A percentile compares a stretch with the other conserved stretches of the same genome.
Evolutionary conservation across 352 stramenopile species (phyloP).

Genomic region (Globisporangium echinulatum): DNA sequence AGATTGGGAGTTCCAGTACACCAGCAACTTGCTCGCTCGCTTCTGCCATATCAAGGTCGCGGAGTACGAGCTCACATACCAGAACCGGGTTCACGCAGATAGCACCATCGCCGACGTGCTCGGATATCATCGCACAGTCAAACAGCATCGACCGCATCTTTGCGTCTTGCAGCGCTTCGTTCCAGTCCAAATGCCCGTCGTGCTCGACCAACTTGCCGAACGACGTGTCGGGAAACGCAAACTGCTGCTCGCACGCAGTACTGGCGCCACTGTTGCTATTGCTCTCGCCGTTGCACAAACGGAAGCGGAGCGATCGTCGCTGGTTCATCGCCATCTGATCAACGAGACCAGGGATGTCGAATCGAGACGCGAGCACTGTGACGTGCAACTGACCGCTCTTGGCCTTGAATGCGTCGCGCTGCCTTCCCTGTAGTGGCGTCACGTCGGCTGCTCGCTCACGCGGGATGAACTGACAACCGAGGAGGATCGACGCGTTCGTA

Average conservation of each 20-base stretch:
- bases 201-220: constrained; percentile 1
- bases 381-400: constrained; percentile 24
- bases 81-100: constrained; percentile 22
- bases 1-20: constrained; percentile 33
- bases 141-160: constrained; percentile 6
- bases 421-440: constrained; percentile 3
- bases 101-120: neutral
- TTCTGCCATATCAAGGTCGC: neutral
- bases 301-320: constrained; percentile 7
- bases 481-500: constrained; percentile 17
- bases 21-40: constrained; percentile 6
- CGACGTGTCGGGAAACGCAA: constrained; percentile 2
- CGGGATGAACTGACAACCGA: constrained; percentile 45
- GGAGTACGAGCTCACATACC: constrained; percentile 19
- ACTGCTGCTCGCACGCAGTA: neutral
- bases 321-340: constrained; percentile 14
- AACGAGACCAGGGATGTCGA: constrained; percentile 18
- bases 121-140: constrained; percentile 1
- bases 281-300: constrained; percentile 6
- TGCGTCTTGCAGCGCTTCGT: neutral
- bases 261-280: neutral
- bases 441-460: constrained; percentile 10
- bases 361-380: constrained; percentile 18
- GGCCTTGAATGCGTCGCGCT: constrained; percentile 2
- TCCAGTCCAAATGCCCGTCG: constrained; percentile 11